Percentiles rank a stretch among this genome's conserved stretches.
phyloP scores from a whole-genome alignment of 2,329 filamentous ascomycete species.

The Leptographium flavum region DNA sequence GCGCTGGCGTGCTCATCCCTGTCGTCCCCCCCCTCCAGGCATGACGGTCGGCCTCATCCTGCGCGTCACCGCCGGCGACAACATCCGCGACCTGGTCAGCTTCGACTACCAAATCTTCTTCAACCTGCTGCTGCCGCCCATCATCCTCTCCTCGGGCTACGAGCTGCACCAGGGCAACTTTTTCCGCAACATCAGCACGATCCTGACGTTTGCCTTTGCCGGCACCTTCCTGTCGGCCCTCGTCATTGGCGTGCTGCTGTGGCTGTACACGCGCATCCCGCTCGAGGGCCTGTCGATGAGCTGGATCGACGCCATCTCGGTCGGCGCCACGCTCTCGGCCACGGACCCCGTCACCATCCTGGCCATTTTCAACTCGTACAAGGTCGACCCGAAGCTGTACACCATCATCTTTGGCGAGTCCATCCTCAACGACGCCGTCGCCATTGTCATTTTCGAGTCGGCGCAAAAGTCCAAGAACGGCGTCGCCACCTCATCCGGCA shows the following conservation, averaged over 20 bases:
- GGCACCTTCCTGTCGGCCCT: conserved; percentile 94
- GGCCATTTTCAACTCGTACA: conserved; percentile 98
- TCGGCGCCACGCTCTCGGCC: conserved; percentile 89
- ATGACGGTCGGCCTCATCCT: conserved; percentile 92
- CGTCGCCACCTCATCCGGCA: conserved; percentile 53
- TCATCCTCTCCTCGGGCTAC: conserved; percentile 93
- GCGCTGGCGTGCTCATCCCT: neutral
- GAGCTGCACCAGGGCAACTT: conserved; percentile 98
- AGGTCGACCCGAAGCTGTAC: conserved; percentile 96
- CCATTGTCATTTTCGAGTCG: conserved; percentile 96
- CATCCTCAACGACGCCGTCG: conserved; percentile 94
- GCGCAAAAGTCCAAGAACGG: conserved; percentile 83
- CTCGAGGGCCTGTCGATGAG: conserved; percentile 73
- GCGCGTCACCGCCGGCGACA: conserved; percentile 64
- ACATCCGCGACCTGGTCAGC: conserved; percentile 79
- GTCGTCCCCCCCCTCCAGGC: conserved; percentile 44
- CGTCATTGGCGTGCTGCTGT: conserved; percentile 82
- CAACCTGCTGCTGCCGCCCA: conserved; percentile 94
- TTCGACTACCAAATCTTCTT: conserved; percentile 99
- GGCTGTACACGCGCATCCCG: conserved; percentile 75
- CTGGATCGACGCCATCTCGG: conserved; percentile 91
- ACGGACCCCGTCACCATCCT: conserved; percentile 96
- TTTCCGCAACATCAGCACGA: conserved; percentile 95
- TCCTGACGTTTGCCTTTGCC: conserved; percentile 92
- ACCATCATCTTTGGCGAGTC: conserved; percentile 98